A percentile compares a stretch with the other conserved stretches of the same genome.
phyloP scores from a whole-genome alignment of 2,329 filamentous ascomycete genomes.

The Neopestalotiopsis rosae region DNA sequence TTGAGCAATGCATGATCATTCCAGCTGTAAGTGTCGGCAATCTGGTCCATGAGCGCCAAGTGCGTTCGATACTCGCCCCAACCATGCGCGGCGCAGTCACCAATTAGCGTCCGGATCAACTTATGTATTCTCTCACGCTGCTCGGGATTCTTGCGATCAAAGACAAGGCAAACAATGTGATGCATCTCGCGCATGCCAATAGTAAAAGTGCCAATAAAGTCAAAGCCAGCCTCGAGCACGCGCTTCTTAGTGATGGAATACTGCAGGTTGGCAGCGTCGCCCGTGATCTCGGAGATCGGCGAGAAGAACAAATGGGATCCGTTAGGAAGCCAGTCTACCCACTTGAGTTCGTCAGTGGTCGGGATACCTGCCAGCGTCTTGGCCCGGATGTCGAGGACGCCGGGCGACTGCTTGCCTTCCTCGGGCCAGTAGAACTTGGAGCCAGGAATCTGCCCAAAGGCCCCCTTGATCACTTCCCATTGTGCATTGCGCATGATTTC shows the following conservation, averaged over 20 bases:
- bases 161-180: conserved; percentile 41
- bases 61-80: conserved; percentile 52
- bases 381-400: conserved; percentile 36
- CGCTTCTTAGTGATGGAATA: conserved; percentile 48
- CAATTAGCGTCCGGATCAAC: conserved; percentile 6
- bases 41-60: conserved; percentile 49
- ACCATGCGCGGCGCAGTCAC: conserved; percentile 26
- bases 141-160: conserved; percentile 32
- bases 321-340: conserved; percentile 49
- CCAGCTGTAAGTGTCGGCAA: conserved; percentile 48
- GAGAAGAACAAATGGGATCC: conserved; percentile 29
- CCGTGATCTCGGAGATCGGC: conserved; percentile 14
- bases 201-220: conserved; percentile 15
- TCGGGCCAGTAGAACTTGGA: conserved; percentile 39
- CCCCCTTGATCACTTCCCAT: conserved; percentile 37
- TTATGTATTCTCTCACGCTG: conserved; percentile 20
- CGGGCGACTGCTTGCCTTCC: conserved; percentile 35
- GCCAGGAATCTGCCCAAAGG: conserved; percentile 38
- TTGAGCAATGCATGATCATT: conserved; percentile 45
- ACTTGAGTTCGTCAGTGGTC: conserved; percentile 44
- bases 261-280: conserved; percentile 18
- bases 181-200: conserved; percentile 46
- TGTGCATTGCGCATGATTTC: conserved; percentile 39
- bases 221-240: conserved; percentile 25
- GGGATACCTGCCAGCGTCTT: conserved; percentile 42